phyloP scores from a whole-genome alignment of 2,329 filamentous ascomycete genomes.

The Calonectria naviculata region DNA sequence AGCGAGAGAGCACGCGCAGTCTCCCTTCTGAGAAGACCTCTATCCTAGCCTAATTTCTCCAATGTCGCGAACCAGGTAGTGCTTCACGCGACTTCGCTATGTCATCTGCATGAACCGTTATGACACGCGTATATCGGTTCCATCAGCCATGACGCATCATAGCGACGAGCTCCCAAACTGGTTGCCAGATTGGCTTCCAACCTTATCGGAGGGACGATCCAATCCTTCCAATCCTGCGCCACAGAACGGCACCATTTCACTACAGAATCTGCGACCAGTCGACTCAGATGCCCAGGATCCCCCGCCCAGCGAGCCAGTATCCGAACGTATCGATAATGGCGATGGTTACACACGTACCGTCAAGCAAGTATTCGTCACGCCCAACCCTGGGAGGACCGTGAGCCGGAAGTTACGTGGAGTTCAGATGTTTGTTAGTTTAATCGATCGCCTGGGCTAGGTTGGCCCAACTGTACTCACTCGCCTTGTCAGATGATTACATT shows the following conservation, averaged over 20 bases:
- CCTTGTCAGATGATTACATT: constrained; percentile 8
- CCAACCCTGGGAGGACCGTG: neutral
- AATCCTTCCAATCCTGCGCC: neutral
- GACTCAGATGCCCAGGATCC: neutral
- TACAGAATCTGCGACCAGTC: neutral
- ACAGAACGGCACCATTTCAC: neutral
- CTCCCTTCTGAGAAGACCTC: neutral
- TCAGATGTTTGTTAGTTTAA: constrained; percentile 1
- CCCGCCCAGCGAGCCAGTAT: neutral
- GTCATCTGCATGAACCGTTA: neutral
- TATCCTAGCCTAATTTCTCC: neutral
- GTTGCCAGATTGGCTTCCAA: neutral
- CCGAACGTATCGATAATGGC: neutral
- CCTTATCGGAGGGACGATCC: neutral
- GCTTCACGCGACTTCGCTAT: neutral
- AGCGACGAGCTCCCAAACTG: neutral
- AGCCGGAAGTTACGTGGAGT: neutral
- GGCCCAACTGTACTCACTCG: neutral
- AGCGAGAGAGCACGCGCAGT: neutral
- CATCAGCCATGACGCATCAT: neutral
- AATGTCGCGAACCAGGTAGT: neutral
- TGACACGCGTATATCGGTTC: neutral
- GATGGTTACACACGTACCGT: neutral
- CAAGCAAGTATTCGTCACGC: neutral
- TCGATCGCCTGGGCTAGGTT: neutral